These are phyloP conservation scores for Gyromitra esculenta DNA, from an alignment of 2,329 filamentous ascomycete species.

Conservation along the genomic window DNA sequence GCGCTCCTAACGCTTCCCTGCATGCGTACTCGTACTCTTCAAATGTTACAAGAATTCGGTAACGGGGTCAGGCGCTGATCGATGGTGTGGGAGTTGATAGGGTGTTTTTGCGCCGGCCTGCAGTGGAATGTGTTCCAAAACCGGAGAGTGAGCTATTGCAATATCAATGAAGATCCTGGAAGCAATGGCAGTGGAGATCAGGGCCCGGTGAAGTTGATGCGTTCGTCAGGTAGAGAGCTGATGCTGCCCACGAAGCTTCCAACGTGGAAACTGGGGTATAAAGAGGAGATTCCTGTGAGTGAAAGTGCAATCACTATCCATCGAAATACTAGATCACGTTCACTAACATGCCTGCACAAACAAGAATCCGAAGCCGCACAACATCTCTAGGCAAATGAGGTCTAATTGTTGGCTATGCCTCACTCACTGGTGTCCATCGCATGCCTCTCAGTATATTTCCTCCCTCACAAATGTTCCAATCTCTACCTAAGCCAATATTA, in stretches of 20 bases:
- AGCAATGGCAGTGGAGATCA: too few species aligned
- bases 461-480: neutral
- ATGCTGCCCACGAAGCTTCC: too few species aligned
- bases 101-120: neutral
- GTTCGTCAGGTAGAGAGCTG: too few species aligned
- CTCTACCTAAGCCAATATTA: too few species aligned
- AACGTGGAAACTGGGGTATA: neutral
- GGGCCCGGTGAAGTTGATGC: too few species aligned
- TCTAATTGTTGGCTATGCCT: neutral
- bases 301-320: neutral
- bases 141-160: too few species aligned
- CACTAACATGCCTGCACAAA: neutral
- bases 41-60: neutral
- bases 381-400: neutral
- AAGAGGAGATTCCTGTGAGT: neutral
- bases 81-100: neutral
- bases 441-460: neutral
- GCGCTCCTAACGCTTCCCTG: too few species aligned
- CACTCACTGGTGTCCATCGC: neutral
- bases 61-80: neutral
- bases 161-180: too few species aligned
- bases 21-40: neutral
- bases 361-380: neutral
- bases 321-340: neutral
- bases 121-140: neutral